Base-by-base conservation (phyloP, 352 stramenopile species). In the Pythium sukuiense region DNA sequence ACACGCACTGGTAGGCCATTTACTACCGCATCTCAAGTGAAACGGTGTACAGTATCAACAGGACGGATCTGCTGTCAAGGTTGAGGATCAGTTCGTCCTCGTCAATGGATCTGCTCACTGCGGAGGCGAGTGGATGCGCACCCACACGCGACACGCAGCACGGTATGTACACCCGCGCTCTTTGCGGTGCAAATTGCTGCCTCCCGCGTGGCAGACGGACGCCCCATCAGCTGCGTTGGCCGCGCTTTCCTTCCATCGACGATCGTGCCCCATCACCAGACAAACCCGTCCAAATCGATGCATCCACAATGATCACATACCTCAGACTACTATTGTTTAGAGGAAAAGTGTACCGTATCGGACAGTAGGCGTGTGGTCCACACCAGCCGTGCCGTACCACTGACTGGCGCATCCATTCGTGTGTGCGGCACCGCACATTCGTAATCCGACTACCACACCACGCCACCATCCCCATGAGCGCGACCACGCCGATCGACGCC, bases 401-500 rank as follows among this genome's bases (percentile, higher is more conserved):
- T 26, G 45, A n/a, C 45, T 20, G 20, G 45, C 20, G 45, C 18
- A 52, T 52, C 45, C 45, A 52, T 52, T 32, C 45, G 45, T 30
- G 45, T 52, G 45, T 52, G 45, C 45, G 45, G 45, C 45, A 52
- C 45, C 45, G 45, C 45, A 52, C 45, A 52, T 52, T 52, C 45
- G 45, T 52, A 52, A 52, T 52, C 45, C 7, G 13, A 27, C n/a
- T 18, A 13, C 20, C 45, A 16, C 20, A n/a, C 8, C 45, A 52
- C 45, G 24, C 8, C 4, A 5, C 11, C 4, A 52, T 6, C 13
- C 69, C 27, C 55, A 88, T 89, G 83, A 88, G 73, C 64, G 3
- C 32, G 4, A 48, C 55, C 13, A 67, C 71, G 58, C 59, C 80
- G 35, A 69, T 73, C 2, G 48, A 60, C 50, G 79, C 84, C 66